phyloP scores from a whole-genome alignment of 2,329 filamentous ascomycete species.

The Xylariaceae sp. region DNA sequence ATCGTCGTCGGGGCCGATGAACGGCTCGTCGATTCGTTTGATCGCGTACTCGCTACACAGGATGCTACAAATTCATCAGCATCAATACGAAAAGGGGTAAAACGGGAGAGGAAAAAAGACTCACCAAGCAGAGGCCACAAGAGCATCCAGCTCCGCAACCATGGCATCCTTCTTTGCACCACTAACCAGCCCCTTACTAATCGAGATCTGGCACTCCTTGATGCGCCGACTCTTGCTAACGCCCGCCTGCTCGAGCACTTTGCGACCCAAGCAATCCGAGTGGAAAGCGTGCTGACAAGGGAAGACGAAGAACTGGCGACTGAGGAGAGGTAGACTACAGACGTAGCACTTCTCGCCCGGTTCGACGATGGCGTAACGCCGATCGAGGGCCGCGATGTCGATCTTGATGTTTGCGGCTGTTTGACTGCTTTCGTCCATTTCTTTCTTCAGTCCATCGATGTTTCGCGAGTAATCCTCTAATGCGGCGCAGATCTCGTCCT shows the following conservation, averaged over 20 bases:
- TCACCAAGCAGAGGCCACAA: constrained; percentile 86
- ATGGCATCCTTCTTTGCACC: constrained; percentile 73
- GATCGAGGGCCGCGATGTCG: constrained; percentile 80
- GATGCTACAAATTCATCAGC: constrained; percentile 53
- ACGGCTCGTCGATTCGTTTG: constrained; percentile 89
- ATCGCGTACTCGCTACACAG: constrained; percentile 93
- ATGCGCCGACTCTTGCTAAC: constrained; percentile 73
- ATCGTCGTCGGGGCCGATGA: constrained; percentile 69
- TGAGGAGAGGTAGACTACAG: constrained; percentile 79
- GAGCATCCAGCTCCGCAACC: constrained; percentile 81
- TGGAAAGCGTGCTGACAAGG: constrained; percentile 98
- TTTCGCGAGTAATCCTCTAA: constrained; percentile 89
- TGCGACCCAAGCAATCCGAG: constrained; percentile 83
- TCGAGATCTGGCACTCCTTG: constrained; percentile 75
- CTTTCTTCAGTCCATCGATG: constrained; percentile 80
- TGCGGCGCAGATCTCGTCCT: constrained; percentile 92
- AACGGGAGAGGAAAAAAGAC: constrained; percentile 24
- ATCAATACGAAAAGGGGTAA: constrained; percentile 1
- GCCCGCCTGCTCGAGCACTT: constrained; percentile 77
- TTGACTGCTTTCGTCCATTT: constrained; percentile 91
- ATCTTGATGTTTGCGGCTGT: constrained; percentile 87
- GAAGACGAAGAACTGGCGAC: constrained; percentile 94
- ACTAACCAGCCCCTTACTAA: constrained; percentile 67
- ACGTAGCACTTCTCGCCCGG: constrained; percentile 91
- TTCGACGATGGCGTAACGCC: constrained; percentile 92